A percentile compares a stretch with the other conserved stretches of the same genome.
phyloP scores from a whole-genome alignment of 1,284 basidiomycete genomes.

The Rhodotorula sp. region DNA sequence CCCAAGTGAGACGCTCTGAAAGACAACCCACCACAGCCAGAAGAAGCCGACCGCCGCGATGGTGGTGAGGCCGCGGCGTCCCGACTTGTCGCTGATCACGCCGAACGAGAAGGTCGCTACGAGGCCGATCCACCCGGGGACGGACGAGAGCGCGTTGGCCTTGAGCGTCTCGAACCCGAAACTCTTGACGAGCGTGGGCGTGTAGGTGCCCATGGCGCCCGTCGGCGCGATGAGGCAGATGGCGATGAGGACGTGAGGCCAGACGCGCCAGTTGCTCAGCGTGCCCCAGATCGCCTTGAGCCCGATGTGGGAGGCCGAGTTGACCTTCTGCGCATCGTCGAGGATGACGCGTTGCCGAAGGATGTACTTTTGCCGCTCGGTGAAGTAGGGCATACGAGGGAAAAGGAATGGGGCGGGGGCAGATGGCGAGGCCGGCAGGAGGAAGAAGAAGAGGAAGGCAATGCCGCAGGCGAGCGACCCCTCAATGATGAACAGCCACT shows the following conservation, averaged over 20 bases:
- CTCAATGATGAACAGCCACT: constrained; percentile 41
- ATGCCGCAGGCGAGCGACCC: constrained; percentile 45
- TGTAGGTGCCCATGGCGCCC: constrained; percentile 46
- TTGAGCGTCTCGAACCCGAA: constrained; percentile 43
- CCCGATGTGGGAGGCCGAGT: constrained; percentile 43
- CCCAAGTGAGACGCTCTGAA: constrained; percentile 40
- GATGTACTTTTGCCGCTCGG: constrained; percentile 47
- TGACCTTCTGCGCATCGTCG: constrained; percentile 49
- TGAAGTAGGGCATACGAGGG: constrained; percentile 43
- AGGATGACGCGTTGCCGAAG: constrained; percentile 45
- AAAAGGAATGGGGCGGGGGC: constrained; percentile 51
- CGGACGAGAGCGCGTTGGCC: constrained; percentile 2
- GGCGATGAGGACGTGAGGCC: constrained; percentile 47
- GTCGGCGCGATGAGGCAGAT: constrained; percentile 47
- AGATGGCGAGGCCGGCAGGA: constrained; percentile 45
- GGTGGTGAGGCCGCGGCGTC: constrained; percentile 1
- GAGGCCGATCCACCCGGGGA: constrained; percentile 1
- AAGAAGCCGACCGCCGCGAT: constrained; percentile 34
- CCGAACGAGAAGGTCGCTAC: not conserved
- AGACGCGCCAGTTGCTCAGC: constrained; percentile 44
- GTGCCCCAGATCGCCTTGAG: constrained; percentile 43
- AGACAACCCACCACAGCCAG: constrained; percentile 43
- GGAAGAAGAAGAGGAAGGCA: constrained; percentile 45
- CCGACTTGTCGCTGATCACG: not conserved
- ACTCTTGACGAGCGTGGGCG: constrained; percentile 45